These are phyloP conservation scores for Cercospora brassicicola DNA, from an alignment of 2,329 filamentous ascomycete genomes.

Conservation along the genomic window DNA sequence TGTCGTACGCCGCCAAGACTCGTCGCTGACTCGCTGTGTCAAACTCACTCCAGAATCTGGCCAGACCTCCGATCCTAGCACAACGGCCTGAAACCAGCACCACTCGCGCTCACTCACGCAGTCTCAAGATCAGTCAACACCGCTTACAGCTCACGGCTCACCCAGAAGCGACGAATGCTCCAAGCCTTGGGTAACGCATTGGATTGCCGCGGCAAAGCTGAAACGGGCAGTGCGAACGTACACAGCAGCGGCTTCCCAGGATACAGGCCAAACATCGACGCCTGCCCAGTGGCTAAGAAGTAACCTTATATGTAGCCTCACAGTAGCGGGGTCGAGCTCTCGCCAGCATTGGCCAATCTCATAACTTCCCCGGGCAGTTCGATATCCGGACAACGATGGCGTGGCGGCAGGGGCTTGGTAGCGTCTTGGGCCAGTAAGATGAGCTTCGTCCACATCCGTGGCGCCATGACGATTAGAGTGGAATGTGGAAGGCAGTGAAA, in stretches of 20 bases:
- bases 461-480: background rate
- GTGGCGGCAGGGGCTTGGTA: background rate
- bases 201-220: background rate
- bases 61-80: background rate
- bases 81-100: background rate
- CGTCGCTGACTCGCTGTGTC: background rate
- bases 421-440: slow-evolving; percentile 2
- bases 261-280: background rate
- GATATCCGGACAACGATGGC: background rate
- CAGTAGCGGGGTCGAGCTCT: slow-evolving; percentile 2
- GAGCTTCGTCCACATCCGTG: background rate
- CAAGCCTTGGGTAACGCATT: background rate
- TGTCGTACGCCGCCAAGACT: background rate
- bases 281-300: slow-evolving; percentile 1
- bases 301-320: slow-evolving; percentile 8
- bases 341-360: background rate
- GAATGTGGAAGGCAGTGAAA: background rate
- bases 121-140: background rate
- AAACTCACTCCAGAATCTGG: background rate
- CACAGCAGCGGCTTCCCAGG: background rate
- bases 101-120: background rate
- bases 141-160: background rate
- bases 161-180: background rate
- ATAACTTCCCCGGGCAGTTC: background rate
- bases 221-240: slow-evolving; percentile 2